phyloP scores from a whole-genome alignment of 805 yeast species.

The Candida qinlingensis region DNA sequence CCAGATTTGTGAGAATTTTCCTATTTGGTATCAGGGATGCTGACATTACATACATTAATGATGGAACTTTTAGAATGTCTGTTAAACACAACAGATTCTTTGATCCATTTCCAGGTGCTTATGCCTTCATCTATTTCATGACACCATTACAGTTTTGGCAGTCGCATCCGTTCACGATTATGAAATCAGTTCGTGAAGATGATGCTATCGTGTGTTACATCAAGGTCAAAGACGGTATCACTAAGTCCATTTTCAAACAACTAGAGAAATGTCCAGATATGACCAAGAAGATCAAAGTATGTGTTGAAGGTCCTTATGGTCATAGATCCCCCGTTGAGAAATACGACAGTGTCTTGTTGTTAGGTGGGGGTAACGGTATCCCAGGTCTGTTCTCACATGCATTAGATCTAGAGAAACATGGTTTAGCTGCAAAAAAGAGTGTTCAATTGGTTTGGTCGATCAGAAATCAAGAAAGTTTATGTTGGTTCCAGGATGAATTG shows the following conservation, averaged over 20 bases:
- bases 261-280: conserved; percentile 28
- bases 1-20: conserved; percentile 34
- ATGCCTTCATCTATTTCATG: conserved; percentile 49
- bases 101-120: conserved; percentile 48
- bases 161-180: conserved; percentile 64
- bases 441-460: conserved; percentile 58
- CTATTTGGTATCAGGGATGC: conserved; percentile 14
- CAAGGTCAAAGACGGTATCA: conserved; percentile 49
- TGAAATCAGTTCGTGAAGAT: conserved; percentile 32
- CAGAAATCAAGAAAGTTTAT: conserved; percentile 44
- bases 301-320: conserved; percentile 61
- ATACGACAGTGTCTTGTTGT: conserved; percentile 32
- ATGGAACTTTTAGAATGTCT: conserved; percentile 40
- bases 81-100: conserved; percentile 38
- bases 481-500: conserved; percentile 44
- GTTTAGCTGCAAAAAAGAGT: conserved; percentile 21
- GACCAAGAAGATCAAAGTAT: conserved; percentile 26
- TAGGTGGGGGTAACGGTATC: conserved; percentile 48
- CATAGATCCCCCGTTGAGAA: conserved; percentile 30
- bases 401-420: conserved; percentile 19
- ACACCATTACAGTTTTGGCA: conserved; percentile 51
- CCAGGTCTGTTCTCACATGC: conserved; percentile 44
- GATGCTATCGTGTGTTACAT: conserved; percentile 33
- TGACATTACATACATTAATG: conserved; percentile 19
- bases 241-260: conserved; percentile 34